Evolutionary conservation across 2,329 filamentous ascomycete species (phyloP).

Genomic region (Aspergillus brasiliensis): DNA sequence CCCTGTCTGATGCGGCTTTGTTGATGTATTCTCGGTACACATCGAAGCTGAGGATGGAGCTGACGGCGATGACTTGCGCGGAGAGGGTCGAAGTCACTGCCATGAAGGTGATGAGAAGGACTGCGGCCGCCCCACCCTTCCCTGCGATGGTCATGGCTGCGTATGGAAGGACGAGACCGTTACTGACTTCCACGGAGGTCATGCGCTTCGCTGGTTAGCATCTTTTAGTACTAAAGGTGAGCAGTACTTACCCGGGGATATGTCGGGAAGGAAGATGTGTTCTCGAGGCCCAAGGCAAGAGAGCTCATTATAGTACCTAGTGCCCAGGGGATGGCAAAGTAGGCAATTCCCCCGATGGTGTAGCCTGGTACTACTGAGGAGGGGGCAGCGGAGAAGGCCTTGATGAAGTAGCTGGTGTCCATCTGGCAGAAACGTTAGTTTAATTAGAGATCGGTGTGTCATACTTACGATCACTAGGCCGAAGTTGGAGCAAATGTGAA

Average conservation of each 20-base stretch:
- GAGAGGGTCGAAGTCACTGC: slow-evolving; percentile 52
- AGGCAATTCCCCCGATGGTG: slow-evolving; percentile 55
- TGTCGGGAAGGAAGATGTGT: slow-evolving; percentile 54
- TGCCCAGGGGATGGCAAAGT: slow-evolving; percentile 58
- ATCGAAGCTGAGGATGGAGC: slow-evolving; percentile 57
- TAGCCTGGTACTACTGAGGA: slow-evolving; percentile 56
- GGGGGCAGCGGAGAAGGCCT: slow-evolving; percentile 53
- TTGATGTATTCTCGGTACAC: slow-evolving; percentile 57
- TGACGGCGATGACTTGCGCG: slow-evolving; percentile 57
- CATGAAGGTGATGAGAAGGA: slow-evolving; percentile 46
- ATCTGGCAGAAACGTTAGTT: slow-evolving; percentile 34
- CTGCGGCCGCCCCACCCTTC: slow-evolving; percentile 41
- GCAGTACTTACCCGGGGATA: slow-evolving; percentile 47
- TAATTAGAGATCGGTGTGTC: neutral
- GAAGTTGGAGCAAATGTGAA: slow-evolving; percentile 54
- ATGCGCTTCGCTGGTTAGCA: slow-evolving; percentile 31
- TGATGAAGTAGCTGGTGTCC: slow-evolving; percentile 58
- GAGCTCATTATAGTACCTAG: slow-evolving; percentile 56
- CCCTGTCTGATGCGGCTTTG: slow-evolving; percentile 47
- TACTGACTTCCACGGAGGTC: slow-evolving; percentile 40
- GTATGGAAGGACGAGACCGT: slow-evolving; percentile 43
- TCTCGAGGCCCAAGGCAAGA: slow-evolving; percentile 52
- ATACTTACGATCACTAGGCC: slow-evolving; percentile 52
- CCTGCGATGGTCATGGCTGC: slow-evolving; percentile 43
- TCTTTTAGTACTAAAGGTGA: neutral